Base-by-base conservation (phyloP, 2,329 filamentous ascomycete species). In the Coniochaeta prunicola region DNA sequence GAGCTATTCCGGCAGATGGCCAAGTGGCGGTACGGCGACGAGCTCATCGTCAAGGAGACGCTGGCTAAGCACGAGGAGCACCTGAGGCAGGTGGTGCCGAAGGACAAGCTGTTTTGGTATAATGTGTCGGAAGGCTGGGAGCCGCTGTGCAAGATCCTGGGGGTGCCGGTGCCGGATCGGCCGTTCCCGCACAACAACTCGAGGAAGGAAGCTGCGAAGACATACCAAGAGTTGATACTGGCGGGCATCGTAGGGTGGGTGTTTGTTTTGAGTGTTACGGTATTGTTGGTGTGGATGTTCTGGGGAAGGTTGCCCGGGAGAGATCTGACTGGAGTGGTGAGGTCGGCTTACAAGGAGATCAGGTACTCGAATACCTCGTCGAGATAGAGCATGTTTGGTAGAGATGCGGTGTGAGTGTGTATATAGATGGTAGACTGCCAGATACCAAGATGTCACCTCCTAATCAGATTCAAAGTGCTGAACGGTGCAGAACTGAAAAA, bases 121-220 rank as follows among this genome's bases (percentile, higher is more conserved):
- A 64, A 71, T 33, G 69, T 73, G 33, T 69, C 67, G 61, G 65
- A 73, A 26, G 70, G 70, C 10, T 73, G 70, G 70, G 70, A 67
- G 55, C 70, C 70, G 6, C 62, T 73, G 31, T 73, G 70, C 64
- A 66, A 66, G 58, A 71, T 72, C 56, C 65, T 73, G 38, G 62
- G 68, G 59, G 64, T 71, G n/a, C 69, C 70, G 7, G 59, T 71
- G 31, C 69, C 71, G 3, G 66, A 73, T 56, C 57, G 62, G 19
- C 70, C 69, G 21, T 74, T 73, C 59, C 71, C 71, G 10, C 71
- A 73, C 59, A 71, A 71, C 60, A 73, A 73, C 62, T 59, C 58
- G n/a, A 57, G 34, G 21, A 12, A 33, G 9, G 31, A 38, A 8
- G 54, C 54, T 13, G 30, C n/a, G n/a, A 21, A 21, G 30, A 54